Conservation (phyloP, 495 filamentous ascomycete species). For the Lasiosphaeris hirsuta region DNA sequence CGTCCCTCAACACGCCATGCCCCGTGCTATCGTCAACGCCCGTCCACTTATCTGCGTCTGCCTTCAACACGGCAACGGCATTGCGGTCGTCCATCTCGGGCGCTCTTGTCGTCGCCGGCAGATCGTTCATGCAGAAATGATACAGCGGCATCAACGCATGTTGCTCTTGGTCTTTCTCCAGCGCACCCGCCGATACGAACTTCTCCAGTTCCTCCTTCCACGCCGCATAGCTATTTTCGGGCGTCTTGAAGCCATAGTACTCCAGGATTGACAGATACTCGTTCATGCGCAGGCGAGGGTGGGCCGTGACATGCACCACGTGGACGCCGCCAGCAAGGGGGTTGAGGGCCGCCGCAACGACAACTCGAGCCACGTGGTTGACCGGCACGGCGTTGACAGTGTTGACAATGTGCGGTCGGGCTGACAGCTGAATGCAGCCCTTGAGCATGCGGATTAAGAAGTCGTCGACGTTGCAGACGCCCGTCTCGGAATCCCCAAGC, state of each 20-base stretch:
- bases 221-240: slow-evolving; percentile 60
- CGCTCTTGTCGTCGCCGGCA: slow-evolving; percentile 73
- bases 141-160: slow-evolving; percentile 81
- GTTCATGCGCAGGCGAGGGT: slow-evolving; percentile 76
- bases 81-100: slow-evolving; percentile 79
- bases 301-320: slow-evolving; percentile 60
- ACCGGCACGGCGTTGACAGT: slow-evolving; percentile 92
- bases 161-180: slow-evolving; percentile 56
- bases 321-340: slow-evolving; percentile 58
- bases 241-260: slow-evolving; percentile 72
- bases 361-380: slow-evolving; percentile 73
- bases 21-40: slow-evolving; percentile 61
- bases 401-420: slow-evolving; percentile 75
- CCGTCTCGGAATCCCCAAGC: slow-evolving; percentile 67
- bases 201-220: slow-evolving; percentile 55
- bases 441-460: slow-evolving; percentile 89
- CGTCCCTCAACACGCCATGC: slow-evolving; percentile 60
- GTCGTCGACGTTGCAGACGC: slow-evolving; percentile 82
- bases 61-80: slow-evolving; percentile 58
- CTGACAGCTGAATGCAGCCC: slow-evolving; percentile 76
- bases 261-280: slow-evolving; percentile 70
- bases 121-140: slow-evolving; percentile 76
- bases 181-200: slow-evolving; percentile 55
- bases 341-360: slow-evolving; percentile 68
- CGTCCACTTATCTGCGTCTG: slow-evolving; percentile 58